phyloP scores from a whole-genome alignment of 257 asterid species.

The Parsonsia alboflavescens region DNA sequence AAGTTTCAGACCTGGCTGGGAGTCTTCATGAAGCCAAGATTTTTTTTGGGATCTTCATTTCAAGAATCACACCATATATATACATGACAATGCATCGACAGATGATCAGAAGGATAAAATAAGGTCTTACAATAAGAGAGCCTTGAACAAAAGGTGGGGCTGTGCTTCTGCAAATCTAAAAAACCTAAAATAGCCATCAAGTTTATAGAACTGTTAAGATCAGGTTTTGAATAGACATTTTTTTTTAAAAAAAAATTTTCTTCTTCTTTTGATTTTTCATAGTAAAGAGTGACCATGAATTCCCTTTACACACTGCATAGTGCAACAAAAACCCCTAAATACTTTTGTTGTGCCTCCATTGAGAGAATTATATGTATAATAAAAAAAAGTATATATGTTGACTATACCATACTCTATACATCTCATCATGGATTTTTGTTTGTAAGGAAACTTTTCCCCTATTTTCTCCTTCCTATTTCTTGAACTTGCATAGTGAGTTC shows the following conservation, averaged over 20 bases:
- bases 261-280: not conserved
- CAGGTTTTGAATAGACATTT: not conserved
- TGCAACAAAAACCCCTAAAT: no score
- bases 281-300: not conserved
- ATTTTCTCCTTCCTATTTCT: no score
- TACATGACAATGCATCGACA: not conserved
- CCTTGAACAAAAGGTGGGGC: not conserved
- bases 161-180: not conserved
- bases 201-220: not conserved
- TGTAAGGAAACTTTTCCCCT: no score
- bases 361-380: no score
- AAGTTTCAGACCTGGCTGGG: not conserved
- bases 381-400: no score
- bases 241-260: no score
- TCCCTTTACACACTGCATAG: not conserved
- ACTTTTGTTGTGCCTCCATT: no score
- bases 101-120: not conserved
- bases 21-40: not conserved
- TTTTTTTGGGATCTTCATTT: not conserved
- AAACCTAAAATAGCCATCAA: not conserved
- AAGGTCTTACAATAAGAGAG: not conserved
- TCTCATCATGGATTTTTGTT: no score
- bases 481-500: no score
- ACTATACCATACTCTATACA: no score
- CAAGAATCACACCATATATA: not conserved